These are phyloP conservation scores for Diplocarpon mali DNA, from an alignment of 2,329 filamentous ascomycete genomes.

Conservation along the genomic window DNA sequence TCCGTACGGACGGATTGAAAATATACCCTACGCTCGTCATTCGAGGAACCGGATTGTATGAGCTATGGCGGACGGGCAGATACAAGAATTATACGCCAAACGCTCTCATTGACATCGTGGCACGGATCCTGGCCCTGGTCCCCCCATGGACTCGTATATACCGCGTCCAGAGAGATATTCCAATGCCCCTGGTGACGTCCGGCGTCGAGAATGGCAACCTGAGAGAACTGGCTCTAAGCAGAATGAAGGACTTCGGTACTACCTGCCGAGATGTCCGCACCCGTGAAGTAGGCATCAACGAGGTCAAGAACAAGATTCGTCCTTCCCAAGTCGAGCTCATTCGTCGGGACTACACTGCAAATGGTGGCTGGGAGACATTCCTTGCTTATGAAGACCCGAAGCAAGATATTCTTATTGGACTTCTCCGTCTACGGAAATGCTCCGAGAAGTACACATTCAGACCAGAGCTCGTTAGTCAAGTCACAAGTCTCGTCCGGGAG, in stretches of 20 bases:
- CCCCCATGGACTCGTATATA: constrained; percentile 98
- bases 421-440: constrained; percentile 84
- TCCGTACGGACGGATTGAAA: constrained; percentile 92
- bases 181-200: constrained; percentile 98
- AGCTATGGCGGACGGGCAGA: constrained; percentile 90
- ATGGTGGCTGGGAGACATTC: constrained; percentile 98
- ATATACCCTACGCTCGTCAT: constrained; percentile 98
- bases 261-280: constrained; percentile 94
- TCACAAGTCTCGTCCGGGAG: constrained; percentile 84
- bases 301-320: constrained; percentile 97
- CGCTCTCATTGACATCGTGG: constrained; percentile 87
- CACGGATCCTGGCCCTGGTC: constrained; percentile 86
- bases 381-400: constrained; percentile 96
- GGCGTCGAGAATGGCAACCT: constrained; percentile 97
- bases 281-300: constrained; percentile 94
- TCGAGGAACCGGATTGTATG: constrained; percentile 89
- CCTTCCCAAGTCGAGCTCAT: constrained; percentile 94
- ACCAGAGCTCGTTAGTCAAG: constrained; percentile 73
- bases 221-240: constrained; percentile 81
- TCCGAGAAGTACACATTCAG: constrained; percentile 86
- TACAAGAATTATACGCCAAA: constrained; percentile 99
- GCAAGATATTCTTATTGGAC: constrained; percentile 90
- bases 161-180: constrained; percentile 94
- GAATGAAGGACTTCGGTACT: constrained; percentile 99
- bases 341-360: constrained; percentile 85